These are phyloP conservation scores for Lasiodiplodia sp. DNA, from an alignment of 2,329 filamentous ascomycete species.

Conservation along the genomic window DNA sequence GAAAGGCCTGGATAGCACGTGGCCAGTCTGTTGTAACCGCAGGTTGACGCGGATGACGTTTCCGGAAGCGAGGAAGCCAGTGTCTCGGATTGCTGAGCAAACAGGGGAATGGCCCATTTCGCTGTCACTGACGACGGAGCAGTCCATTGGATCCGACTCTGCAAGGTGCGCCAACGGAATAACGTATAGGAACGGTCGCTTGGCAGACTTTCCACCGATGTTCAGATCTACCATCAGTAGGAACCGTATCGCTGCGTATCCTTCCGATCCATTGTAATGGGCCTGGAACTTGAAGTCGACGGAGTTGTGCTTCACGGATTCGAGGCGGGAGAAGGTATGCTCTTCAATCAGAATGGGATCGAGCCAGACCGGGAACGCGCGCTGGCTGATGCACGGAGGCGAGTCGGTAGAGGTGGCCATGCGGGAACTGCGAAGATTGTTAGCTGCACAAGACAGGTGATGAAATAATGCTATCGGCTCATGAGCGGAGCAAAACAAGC, in stretches of 20 bases:
- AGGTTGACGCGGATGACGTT: not conserved
- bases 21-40: not conserved
- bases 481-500: not conserved
- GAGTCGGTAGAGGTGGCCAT: not conserved
- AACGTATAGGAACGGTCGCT: not conserved
- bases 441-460: not conserved
- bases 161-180: not conserved
- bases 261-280: not conserved
- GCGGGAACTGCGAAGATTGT: not conserved
- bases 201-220: not conserved
- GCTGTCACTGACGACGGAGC: not conserved
- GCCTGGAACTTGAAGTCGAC: conserved; percentile 11
- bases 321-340: not conserved
- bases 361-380: conserved; percentile 1
- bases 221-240: not conserved
- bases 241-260: not conserved
- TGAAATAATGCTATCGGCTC: not conserved
- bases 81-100: not conserved
- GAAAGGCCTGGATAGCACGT: not conserved
- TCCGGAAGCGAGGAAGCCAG: not conserved
- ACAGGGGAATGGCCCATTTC: not conserved
- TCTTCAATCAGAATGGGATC: not conserved
- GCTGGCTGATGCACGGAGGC: not conserved
- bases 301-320: not conserved
- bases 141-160: not conserved